phyloP scores from a whole-genome alignment of 2,329 filamentous ascomycete genomes.

The Cercospora canescens region DNA sequence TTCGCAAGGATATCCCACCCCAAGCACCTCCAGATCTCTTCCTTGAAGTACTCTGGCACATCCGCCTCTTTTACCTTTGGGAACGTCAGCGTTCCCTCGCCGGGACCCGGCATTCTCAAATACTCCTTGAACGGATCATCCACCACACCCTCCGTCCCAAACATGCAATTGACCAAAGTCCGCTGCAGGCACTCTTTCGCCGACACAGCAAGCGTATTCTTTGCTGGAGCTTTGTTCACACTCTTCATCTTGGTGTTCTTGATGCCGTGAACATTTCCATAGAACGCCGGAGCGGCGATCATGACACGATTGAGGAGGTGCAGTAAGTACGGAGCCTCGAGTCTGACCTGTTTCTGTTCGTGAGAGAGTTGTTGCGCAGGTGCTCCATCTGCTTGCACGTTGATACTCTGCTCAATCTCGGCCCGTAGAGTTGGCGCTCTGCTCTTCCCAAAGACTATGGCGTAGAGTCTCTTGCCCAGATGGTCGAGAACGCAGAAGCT shows the following conservation, averaged over 20 bases:
- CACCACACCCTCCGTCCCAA: constrained; percentile 36
- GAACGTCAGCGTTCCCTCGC: constrained; percentile 25
- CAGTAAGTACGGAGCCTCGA: constrained; percentile 46
- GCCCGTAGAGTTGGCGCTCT: constrained; percentile 25
- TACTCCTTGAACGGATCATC: constrained; percentile 44
- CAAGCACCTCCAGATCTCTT: constrained; percentile 57
- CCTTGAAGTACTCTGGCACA: constrained; percentile 55
- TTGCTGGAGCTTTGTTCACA: constrained; percentile 31
- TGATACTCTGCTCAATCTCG: constrained; percentile 25
- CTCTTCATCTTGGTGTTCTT: constrained; percentile 27
- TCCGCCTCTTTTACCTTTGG: constrained; percentile 42
- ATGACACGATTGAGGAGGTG: constrained; percentile 43
- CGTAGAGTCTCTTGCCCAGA: constrained; percentile 41
- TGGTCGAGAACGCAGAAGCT: constrained; percentile 43
- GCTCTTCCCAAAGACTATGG: constrained; percentile 39
- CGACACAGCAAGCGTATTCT: constrained; percentile 36
- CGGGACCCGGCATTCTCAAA: constrained; percentile 42
- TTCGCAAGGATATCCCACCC: constrained; percentile 56
- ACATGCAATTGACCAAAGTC: constrained; percentile 47
- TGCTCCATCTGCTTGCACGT: constrained; percentile 29
- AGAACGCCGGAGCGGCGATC: constrained; percentile 39
- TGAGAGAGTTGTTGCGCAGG: constrained; percentile 9
- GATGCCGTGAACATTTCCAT: constrained; percentile 24
- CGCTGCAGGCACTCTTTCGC: constrained; percentile 47
- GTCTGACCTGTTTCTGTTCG: constrained; percentile 25